A percentile compares a stretch with the other conserved stretches of the same genome.
Evolutionary conservation across 2,329 filamentous ascomycete genomes (phyloP).

Genomic region (Trichoderma arundinaceum): DNA sequence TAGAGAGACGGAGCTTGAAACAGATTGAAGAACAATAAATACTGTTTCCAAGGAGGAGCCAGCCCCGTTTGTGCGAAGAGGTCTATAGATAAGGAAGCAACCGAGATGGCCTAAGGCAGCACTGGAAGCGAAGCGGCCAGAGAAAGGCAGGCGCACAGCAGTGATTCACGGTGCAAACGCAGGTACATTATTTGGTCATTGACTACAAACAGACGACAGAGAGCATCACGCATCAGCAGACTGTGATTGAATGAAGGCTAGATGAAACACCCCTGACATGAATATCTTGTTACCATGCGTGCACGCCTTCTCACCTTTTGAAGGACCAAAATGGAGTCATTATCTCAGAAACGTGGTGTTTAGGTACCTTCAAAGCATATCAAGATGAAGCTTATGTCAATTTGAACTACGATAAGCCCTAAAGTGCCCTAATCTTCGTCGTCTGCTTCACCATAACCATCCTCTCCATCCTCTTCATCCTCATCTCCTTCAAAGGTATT

Average conservation of each 20-base stretch:
- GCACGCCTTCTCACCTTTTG: too few species aligned
- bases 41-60: background rate
- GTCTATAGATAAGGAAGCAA: background rate
- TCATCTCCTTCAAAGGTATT: conserved; percentile 3
- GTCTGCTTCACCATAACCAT: conserved; percentile 5
- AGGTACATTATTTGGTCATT: background rate
- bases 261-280: too few species aligned
- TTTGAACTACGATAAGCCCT: too few species aligned
- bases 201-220: background rate
- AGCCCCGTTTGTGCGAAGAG: background rate
- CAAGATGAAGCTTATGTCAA: too few species aligned
- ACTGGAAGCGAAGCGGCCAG: too few species aligned
- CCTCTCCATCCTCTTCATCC: conserved; percentile 9
- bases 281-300: too few species aligned
- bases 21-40: background rate
- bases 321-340: too few species aligned
- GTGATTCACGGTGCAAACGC: background rate
- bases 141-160: background rate
- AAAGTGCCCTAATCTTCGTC: background rate
- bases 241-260: too few species aligned
- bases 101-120: background rate
- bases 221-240: background rate
- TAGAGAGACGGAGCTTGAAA: background rate
- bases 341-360: too few species aligned
- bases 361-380: too few species aligned